These are phyloP conservation scores for Coemansia sp. DNA, from an alignment of 192 early-diverging fungal genomes.

Conservation along the genomic window DNA sequence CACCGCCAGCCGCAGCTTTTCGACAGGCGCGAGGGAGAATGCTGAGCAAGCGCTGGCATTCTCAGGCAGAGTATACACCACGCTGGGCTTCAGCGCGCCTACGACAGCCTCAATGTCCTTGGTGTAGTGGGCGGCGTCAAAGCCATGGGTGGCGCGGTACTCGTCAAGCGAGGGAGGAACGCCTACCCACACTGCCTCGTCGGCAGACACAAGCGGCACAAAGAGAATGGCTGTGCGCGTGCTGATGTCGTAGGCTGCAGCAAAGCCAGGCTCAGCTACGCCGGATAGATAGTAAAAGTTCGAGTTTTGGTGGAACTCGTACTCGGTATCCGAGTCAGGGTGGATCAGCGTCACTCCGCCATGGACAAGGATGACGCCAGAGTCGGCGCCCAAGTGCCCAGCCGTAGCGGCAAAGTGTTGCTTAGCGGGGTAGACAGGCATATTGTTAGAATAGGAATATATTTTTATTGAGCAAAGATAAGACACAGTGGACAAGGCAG, in stretches of 20 bases:
- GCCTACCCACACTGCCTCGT: conserved; percentile 84
- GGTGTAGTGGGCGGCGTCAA: conserved; percentile 68
- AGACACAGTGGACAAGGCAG: background rate
- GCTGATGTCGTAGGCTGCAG: conserved; percentile 67
- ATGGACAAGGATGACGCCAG: conserved; percentile 62
- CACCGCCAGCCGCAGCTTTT: conserved; percentile 60
- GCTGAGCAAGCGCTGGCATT: background rate
- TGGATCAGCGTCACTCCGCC: conserved; percentile 58
- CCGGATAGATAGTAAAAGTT: conserved; percentile 89
- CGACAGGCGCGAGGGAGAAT: conserved; percentile 6
- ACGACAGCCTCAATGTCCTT: conserved; percentile 57
- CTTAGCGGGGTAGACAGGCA: conserved; percentile 60
- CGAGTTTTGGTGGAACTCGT: conserved; percentile 81
- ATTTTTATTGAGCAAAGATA: background rate
- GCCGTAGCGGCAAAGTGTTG: conserved; percentile 61
- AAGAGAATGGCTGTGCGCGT: conserved; percentile 62
- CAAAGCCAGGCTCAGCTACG: conserved; percentile 70
- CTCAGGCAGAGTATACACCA: conserved; percentile 54
- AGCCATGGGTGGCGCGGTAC: conserved; percentile 60
- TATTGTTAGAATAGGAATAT: background rate
- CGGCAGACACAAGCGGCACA: conserved; percentile 62
- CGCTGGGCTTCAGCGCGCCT: conserved; percentile 33
- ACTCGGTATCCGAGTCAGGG: conserved; percentile 77
- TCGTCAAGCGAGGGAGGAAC: conserved; percentile 57
- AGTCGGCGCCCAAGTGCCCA: conserved; percentile 56